A percentile compares a stretch with the other conserved stretches of the same genome.
Evolutionary conservation across 257 asterid genomes (phyloP).

Genomic region (Petrea volubilis): DNA sequence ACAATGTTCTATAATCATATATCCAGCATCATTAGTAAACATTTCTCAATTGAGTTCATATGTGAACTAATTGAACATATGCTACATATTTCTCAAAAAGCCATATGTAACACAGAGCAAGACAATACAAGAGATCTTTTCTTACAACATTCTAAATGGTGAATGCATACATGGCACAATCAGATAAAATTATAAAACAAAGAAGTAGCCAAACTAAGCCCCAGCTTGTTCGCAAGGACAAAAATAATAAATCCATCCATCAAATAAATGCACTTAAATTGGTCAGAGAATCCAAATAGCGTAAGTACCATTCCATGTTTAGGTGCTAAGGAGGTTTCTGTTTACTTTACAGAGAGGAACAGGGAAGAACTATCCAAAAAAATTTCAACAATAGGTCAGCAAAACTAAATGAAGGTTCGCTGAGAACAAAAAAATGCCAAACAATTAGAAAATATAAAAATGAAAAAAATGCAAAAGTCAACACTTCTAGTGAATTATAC

Average conservation of each 20-base stretch:
- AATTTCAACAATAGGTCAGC: not conserved
- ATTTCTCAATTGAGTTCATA: not conserved
- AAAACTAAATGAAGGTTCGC: not conserved
- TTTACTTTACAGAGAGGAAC: not conserved
- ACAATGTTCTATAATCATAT: not conserved
- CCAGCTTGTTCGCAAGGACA: conserved; percentile 7
- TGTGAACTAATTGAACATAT: not conserved
- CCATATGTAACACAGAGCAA: not conserved
- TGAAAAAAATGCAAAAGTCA: not conserved
- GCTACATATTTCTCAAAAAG: not conserved
- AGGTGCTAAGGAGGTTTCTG: too few species aligned
- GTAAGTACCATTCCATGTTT: not conserved
- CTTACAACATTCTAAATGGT: not conserved
- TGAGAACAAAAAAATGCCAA: not conserved
- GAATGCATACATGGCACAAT: not conserved
- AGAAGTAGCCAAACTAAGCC: not conserved
- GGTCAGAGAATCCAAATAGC: not conserved
- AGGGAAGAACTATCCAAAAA: not conserved
- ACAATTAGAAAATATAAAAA: not conserved
- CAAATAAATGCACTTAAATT: not conserved
- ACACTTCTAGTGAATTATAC: not conserved
- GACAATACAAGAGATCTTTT: not conserved
- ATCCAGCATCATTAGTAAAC: not conserved
- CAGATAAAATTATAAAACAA: not conserved
- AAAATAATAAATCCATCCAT: not conserved